Conservation (phyloP, 2,329 filamentous ascomycete species). For the Pseudofabraea citricarpa region DNA sequence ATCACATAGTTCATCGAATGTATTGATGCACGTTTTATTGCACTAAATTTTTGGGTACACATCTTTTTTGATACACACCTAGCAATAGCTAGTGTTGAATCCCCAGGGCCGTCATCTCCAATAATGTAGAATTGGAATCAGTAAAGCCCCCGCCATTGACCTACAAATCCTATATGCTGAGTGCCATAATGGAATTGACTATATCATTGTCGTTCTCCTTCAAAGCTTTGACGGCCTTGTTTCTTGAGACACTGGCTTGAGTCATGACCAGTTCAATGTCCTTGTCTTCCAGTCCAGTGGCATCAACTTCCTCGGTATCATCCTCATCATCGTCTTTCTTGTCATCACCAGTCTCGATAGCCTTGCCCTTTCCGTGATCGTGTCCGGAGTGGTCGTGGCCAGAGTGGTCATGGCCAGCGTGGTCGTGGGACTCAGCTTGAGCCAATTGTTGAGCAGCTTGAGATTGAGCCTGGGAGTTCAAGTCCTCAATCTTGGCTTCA, state of each 20-base stretch:
- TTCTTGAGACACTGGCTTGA: conserved; percentile 92
- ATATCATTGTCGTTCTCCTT: conserved; percentile 99
- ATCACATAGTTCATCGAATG: not conserved
- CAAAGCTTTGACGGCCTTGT: conserved; percentile 97
- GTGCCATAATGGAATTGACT: conserved; percentile 99
- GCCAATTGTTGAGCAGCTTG: conserved; percentile 94
- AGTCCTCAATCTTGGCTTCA: conserved; percentile 99
- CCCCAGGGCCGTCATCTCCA: no score
- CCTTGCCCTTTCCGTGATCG: conserved; percentile 63
- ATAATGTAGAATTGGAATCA: no score
- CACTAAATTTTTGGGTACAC: conserved; percentile 2
- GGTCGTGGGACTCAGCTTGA: conserved; percentile 51
- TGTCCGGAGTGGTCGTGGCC: conserved; percentile 67
- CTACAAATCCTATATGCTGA: conserved; percentile 63
- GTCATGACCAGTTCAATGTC: conserved; percentile 99
- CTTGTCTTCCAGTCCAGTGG: conserved; percentile 93
- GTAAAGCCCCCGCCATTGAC: no score
- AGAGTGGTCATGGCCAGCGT: conserved; percentile 49
- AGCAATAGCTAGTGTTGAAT: not conserved
- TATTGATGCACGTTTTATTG: not conserved
- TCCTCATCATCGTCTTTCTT: conserved; percentile 77
- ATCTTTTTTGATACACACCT: conserved; percentile 4
- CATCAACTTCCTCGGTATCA: conserved; percentile 92
- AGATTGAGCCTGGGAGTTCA: conserved; percentile 97
- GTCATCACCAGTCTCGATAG: conserved; percentile 61